A percentile compares a stretch with the other conserved stretches of the same genome.
phyloP scores from a whole-genome alignment of 192 early-diverging fungal species.

The Geosiphon pyriformis region DNA sequence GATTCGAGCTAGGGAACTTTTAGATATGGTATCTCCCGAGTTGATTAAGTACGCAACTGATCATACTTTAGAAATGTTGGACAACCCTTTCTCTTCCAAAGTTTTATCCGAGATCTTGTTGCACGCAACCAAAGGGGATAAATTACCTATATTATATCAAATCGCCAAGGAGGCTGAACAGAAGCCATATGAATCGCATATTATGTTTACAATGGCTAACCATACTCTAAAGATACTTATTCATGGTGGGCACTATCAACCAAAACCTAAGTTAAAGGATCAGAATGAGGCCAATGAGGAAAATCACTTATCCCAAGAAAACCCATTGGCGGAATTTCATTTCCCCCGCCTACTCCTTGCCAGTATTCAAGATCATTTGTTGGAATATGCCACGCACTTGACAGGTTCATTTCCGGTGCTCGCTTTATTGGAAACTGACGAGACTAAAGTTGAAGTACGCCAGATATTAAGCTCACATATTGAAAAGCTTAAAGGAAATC shows the following conservation, averaged over 20 bases:
- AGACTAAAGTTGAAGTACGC: conserved; percentile 32
- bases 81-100: conserved; percentile 61
- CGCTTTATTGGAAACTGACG: conserved; percentile 38
- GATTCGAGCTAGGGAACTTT: conserved; percentile 62
- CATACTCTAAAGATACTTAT: conserved; percentile 48
- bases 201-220: conserved; percentile 43
- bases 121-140: conserved; percentile 40
- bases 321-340: conserved; percentile 32
- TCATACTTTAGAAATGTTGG: conserved; percentile 51
- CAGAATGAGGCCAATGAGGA: not conserved
- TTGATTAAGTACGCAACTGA: conserved; percentile 55
- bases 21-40: conserved; percentile 49
- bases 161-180: conserved; percentile 34
- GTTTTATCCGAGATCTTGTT: conserved; percentile 68
- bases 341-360: conserved; percentile 30
- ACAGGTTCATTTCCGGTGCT: conserved; percentile 35
- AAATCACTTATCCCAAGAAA: conserved; percentile 28
- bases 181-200: conserved; percentile 28
- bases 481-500: too few relatives aligned
- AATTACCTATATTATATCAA: conserved; percentile 38
- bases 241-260: conserved; percentile 23
- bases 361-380: conserved; percentile 31
- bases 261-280: not conserved
- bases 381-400: conserved; percentile 26
- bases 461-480: too few relatives aligned